Conservation (phyloP, 495 filamentous ascomycete species). For the Aspergillus wentii region DNA sequence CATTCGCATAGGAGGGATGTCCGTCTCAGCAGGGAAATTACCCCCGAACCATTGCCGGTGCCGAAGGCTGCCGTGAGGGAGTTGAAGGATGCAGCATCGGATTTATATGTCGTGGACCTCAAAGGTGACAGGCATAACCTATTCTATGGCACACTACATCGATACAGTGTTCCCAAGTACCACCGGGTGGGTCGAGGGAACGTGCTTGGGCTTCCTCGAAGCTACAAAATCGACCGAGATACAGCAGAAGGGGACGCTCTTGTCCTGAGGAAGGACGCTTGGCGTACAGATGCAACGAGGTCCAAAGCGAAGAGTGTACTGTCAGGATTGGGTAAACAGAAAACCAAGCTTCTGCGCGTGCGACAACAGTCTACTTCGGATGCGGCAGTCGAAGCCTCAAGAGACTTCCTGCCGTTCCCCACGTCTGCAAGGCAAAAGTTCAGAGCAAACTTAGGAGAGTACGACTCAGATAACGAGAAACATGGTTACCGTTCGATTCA, state of each 20-base stretch:
- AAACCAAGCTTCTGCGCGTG: conserved; percentile 18
- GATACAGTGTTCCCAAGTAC: conserved; percentile 57
- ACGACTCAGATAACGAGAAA: conserved; percentile 40
- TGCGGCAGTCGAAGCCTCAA: conserved; percentile 18
- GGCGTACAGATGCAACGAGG: conserved; percentile 15
- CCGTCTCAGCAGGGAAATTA: conserved; percentile 1
- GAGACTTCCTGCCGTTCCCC: conserved; percentile 44
- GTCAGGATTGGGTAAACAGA: conserved; percentile 9
- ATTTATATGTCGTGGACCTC: conserved; percentile 45
- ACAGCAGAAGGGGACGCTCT: conserved; percentile 40
- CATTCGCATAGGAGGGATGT: conserved; percentile 2
- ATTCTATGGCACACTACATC: conserved; percentile 55
- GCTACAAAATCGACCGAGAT: conserved; percentile 50
- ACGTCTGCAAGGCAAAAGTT: conserved; percentile 18
- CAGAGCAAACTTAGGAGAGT: conserved; percentile 5
- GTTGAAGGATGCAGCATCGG: conserved; percentile 11
- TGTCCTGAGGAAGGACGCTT: conserved; percentile 30
- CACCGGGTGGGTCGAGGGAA: conserved; percentile 53
- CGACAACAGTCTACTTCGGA: conserved; percentile 12
- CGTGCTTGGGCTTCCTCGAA: conserved; percentile 48
- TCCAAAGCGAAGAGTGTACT: conserved; percentile 20
- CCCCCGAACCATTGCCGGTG: conserved; percentile 3
- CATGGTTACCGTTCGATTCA: conserved; percentile 68
- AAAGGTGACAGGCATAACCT: conserved; percentile 60
- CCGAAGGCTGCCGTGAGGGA: conserved; percentile 10